Percentiles rank a stretch among this genome's conserved stretches.
Conservation (phyloP, 352 stramenopile genomes). For the Phytopythium sindhum region DNA sequence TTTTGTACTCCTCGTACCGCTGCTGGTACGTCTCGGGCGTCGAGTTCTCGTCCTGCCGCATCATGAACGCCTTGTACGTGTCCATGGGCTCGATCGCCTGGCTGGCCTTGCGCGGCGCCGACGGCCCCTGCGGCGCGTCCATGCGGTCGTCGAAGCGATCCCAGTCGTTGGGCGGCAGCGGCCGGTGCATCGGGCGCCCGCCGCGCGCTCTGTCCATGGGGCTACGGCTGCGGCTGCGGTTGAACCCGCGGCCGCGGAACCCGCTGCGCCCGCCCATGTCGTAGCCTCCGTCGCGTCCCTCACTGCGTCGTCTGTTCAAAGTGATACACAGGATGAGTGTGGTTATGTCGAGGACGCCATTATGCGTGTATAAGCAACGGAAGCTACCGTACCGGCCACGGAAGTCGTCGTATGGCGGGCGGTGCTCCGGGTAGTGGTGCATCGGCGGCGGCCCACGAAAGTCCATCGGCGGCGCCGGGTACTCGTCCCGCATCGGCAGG, state of each 20-base stretch:
- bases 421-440: constrained; percentile 26
- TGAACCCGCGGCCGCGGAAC: constrained; percentile 14
- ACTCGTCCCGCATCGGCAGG: no score
- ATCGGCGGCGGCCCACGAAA: constrained; percentile 27
- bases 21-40: constrained; percentile 82
- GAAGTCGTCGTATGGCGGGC: constrained; percentile 25
- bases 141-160: constrained; percentile 27
- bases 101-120: constrained; percentile 1
- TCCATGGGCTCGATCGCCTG: constrained; percentile 59
- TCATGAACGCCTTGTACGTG: constrained; percentile 89
- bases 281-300: constrained; percentile 27
- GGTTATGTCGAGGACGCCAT: neutral
- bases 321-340: neutral
- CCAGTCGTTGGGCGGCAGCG: constrained; percentile 6
- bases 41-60: constrained; percentile 79
- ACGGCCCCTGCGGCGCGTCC: constrained; percentile 13
- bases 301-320: constrained; percentile 17
- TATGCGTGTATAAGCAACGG: neutral
- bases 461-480: constrained; percentile 25
- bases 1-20: constrained; percentile 88
- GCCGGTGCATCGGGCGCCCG: constrained; percentile 4
- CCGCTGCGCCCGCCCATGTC: constrained; percentile 27
- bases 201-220: constrained; percentile 3
- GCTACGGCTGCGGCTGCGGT: constrained; percentile 30
- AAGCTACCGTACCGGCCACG: constrained; percentile 25